A percentile compares a stretch with the other conserved stretches of the same genome.
Evolutionary conservation across 768 basidiomycete genomes (phyloP).

Genomic region (Sarcodon sp.): DNA sequence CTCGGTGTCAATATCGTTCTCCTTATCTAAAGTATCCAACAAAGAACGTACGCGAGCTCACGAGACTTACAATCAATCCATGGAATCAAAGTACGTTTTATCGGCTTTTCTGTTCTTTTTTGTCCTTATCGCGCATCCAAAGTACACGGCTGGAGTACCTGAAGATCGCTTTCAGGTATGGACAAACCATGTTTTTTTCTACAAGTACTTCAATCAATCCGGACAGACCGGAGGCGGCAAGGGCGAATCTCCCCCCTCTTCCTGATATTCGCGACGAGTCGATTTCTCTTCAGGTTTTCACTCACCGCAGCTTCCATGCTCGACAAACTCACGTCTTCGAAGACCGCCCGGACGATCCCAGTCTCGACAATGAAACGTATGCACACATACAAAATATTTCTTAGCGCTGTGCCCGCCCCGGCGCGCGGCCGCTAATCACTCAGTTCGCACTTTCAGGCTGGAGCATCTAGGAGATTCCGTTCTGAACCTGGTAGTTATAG

Average conservation of each 20-base stretch:
- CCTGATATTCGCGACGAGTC: slow-evolving; percentile 36
- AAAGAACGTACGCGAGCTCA: too few relatives aligned
- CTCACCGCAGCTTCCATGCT: slow-evolving; percentile 60
- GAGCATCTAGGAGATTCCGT: slow-evolving; percentile 75
- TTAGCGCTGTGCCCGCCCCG: slow-evolving; percentile 1
- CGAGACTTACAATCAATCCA: too few relatives aligned
- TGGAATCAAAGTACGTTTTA: too few relatives aligned
- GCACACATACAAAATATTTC: slow-evolving; percentile 6
- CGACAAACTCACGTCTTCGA: slow-evolving; percentile 69
- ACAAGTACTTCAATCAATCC: not conserved
- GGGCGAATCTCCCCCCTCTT: slow-evolving; percentile 35
- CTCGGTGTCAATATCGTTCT: too few relatives aligned
- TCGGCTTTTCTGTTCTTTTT: too few relatives aligned
- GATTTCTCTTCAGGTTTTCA: slow-evolving; percentile 49
- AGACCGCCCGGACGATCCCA: slow-evolving; percentile 55
- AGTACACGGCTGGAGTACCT: slow-evolving; percentile 1
- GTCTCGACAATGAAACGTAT: slow-evolving; percentile 76
- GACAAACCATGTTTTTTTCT: not conserved
- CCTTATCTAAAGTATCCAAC: too few relatives aligned
- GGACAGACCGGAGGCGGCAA: slow-evolving; percentile 20
- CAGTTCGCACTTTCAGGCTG: slow-evolving; percentile 26
- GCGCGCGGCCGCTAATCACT: not conserved
- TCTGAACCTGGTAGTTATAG: slow-evolving; percentile 53
- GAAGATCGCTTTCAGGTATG: slow-evolving; percentile 5
- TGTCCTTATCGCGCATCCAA: not conserved